Conservation (phyloP, 2,329 filamentous ascomycete genomes). For the Leptographium procerum region DNA sequence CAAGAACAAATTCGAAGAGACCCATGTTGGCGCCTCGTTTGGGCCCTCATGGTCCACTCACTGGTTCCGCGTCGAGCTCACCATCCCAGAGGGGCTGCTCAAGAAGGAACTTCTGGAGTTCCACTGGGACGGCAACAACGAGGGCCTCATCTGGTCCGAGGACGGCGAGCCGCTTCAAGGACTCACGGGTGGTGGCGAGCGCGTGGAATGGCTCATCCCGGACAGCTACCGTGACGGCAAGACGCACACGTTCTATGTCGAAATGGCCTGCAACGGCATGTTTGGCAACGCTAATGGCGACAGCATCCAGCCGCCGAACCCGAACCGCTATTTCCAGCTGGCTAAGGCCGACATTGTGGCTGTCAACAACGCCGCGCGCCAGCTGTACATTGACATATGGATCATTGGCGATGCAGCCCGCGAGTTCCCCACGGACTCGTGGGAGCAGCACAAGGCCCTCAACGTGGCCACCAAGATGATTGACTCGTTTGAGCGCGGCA, state of each 20-base stretch:
- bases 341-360: slow-evolving; percentile 74
- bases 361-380: slow-evolving; percentile 74
- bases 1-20: slow-evolving; percentile 62
- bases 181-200: slow-evolving; percentile 78
- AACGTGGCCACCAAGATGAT: slow-evolving; percentile 81
- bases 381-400: slow-evolving; percentile 87
- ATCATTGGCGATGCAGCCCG: slow-evolving; percentile 86
- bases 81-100: slow-evolving; percentile 59
- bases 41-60: slow-evolving; percentile 96
- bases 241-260: slow-evolving; percentile 83
- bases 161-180: slow-evolving; percentile 87
- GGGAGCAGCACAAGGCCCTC: slow-evolving; percentile 79
- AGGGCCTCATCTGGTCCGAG: slow-evolving; percentile 88
- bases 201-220: slow-evolving; percentile 85
- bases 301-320: slow-evolving; percentile 76
- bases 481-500: slow-evolving; percentile 72
- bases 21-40: slow-evolving; percentile 66
- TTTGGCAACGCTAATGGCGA: slow-evolving; percentile 85
- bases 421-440: slow-evolving; percentile 80
- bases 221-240: slow-evolving; percentile 71
- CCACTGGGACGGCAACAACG: slow-evolving; percentile 91
- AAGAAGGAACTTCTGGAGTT: slow-evolving; percentile 81
- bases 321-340: slow-evolving; percentile 72
- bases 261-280: slow-evolving; percentile 99
- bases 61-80: slow-evolving; percentile 83